Conservation (phyloP, 306 rosid species). For the Sphenostylis stenocarpa region DNA sequence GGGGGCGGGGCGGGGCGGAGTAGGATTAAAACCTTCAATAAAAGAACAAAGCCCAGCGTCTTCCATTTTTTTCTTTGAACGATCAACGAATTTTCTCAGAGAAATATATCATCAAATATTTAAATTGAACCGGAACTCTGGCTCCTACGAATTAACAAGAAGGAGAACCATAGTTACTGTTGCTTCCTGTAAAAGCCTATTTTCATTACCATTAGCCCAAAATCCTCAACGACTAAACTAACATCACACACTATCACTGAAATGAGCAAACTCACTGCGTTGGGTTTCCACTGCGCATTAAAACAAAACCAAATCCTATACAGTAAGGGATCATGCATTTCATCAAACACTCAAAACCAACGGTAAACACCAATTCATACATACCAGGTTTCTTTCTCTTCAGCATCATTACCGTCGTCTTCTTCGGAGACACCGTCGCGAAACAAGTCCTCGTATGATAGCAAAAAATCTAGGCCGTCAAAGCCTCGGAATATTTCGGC, state of each 20-base stretch:
- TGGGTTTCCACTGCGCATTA: slow-evolving; percentile 3
- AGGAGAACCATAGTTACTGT: slow-evolving; percentile 4
- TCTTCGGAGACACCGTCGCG: slow-evolving; percentile 53
- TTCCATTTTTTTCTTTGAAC: background rate
- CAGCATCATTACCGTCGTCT: slow-evolving; percentile 33
- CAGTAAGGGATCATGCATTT: slow-evolving; percentile 31
- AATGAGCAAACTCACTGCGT: slow-evolving; percentile 2
- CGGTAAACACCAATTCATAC: slow-evolving; percentile 12
- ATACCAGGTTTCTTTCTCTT: slow-evolving; percentile 64
- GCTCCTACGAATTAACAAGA: background rate
- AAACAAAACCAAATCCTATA: background rate
- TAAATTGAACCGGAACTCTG: slow-evolving; percentile 3
- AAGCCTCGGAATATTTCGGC: slow-evolving; percentile 73
- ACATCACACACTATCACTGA: slow-evolving; percentile 3
- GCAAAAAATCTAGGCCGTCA: slow-evolving; percentile 56
- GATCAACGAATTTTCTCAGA: background rate
- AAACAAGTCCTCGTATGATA: slow-evolving; percentile 68
- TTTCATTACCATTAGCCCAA: background rate
- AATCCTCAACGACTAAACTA: slow-evolving; percentile 29
- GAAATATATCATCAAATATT: slow-evolving; percentile 3
- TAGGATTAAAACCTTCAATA: background rate
- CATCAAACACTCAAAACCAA: slow-evolving; percentile 25
- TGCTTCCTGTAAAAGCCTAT: background rate
- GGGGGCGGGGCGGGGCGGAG: no score
- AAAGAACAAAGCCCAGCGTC: background rate